These are phyloP conservation scores for Aegilops tauschii DNA, from an alignment of 176 grass and related monocot species.

Conservation along the genomic window DNA sequence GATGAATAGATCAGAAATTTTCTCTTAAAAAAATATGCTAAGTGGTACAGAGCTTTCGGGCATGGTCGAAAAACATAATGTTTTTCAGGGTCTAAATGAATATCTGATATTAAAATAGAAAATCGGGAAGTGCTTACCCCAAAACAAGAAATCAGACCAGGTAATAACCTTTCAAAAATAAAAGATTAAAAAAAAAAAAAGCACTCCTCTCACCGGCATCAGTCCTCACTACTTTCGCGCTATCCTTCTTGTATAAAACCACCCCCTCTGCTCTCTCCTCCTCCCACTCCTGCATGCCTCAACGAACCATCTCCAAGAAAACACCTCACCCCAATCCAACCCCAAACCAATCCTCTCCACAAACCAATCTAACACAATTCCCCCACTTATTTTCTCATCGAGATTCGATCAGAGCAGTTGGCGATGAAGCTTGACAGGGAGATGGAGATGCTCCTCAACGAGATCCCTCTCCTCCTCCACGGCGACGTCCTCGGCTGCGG, in stretches of 20 bases:
- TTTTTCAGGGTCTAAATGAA: too few species aligned
- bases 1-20: too few species aligned
- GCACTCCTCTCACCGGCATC: conserved; percentile 7
- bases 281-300: conserved; percentile 52
- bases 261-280: conserved; percentile 13
- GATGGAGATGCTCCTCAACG: conserved; percentile 78
- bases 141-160: conserved; percentile 28
- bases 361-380: not conserved
- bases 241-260: conserved; percentile 34
- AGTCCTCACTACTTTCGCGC: conserved; percentile 43
- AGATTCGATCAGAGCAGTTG: not conserved
- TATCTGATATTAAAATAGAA: too few species aligned
- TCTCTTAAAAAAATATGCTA: too few species aligned
- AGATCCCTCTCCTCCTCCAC: conserved; percentile 58
- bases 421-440: conserved; percentile 66
- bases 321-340: conserved; percentile 21
- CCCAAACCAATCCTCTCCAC: conserved; percentile 8
- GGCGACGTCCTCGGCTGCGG: conserved; percentile 7
- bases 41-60: too few species aligned
- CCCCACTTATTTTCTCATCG: not conserved
- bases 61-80: too few species aligned
- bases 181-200: not conserved
- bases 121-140: not conserved
- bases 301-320: conserved; percentile 50
- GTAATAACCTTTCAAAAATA: not conserved